phyloP scores from a whole-genome alignment of 2,329 filamentous ascomycete species.

The Phoma sp. region DNA sequence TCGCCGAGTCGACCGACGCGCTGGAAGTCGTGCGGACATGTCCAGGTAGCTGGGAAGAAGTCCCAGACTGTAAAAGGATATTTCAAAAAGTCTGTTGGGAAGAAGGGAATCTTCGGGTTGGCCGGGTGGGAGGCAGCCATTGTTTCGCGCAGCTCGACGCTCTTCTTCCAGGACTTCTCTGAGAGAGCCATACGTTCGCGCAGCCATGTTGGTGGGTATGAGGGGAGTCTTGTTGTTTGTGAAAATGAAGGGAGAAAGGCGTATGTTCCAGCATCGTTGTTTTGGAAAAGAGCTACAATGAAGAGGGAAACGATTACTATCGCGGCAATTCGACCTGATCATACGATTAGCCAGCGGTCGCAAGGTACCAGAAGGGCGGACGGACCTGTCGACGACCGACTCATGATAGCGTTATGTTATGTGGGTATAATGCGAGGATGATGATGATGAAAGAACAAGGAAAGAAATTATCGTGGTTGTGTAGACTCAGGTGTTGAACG shows the following conservation, averaged over 20 bases:
- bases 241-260: constrained; percentile 33
- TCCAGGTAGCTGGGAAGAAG: constrained; percentile 43
- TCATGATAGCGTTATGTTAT: constrained; percentile 18
- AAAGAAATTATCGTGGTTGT: not conserved
- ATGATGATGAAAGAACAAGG: not conserved
- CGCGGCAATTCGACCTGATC: constrained; percentile 29
- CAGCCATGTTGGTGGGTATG: constrained; percentile 31
- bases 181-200: constrained; percentile 40
- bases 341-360: constrained; percentile 8
- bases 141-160: constrained; percentile 33
- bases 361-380: not conserved
- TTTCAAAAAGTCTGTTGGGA: constrained; percentile 38
- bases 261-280: constrained; percentile 32
- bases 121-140: constrained; percentile 37
- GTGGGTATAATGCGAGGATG: not conserved
- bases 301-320: constrained; percentile 32
- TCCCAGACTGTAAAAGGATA: constrained; percentile 45
- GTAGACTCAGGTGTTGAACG: constrained; percentile 16
- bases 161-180: constrained; percentile 39
- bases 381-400: constrained; percentile 32
- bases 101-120: constrained; percentile 41
- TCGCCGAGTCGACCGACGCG: constrained; percentile 41
- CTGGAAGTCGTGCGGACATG: constrained; percentile 44
- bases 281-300: constrained; percentile 35
- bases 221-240: constrained; percentile 19